phyloP scores from a whole-genome alignment of 169 alveolate species.

The Plasmodium vinckei region DNA sequence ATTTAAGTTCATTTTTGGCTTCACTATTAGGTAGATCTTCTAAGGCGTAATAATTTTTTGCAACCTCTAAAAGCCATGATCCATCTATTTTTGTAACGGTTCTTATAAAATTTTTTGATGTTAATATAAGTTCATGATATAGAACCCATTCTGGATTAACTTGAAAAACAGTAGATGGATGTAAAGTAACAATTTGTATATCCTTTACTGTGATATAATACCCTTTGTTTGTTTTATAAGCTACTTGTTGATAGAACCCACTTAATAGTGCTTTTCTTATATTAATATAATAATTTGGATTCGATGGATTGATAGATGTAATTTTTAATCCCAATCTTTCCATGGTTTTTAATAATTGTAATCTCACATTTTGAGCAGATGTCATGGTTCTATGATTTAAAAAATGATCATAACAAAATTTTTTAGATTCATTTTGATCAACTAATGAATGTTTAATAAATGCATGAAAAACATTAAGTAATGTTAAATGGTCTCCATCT shows the following conservation, averaged over 20 bases:
- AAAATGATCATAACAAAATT: slow-evolving; percentile 93
- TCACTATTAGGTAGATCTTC: slow-evolving; percentile 74
- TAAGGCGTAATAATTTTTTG: slow-evolving; percentile 50
- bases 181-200: slow-evolving; percentile 96
- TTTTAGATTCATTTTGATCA: slow-evolving; percentile 84
- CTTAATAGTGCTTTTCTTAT: slow-evolving; percentile 79
- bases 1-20: slow-evolving; percentile 45
- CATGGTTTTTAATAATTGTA: slow-evolving; percentile 90
- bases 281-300: slow-evolving; percentile 47
- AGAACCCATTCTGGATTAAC: slow-evolving; percentile 97
- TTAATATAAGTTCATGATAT: slow-evolving; percentile 97
- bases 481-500: slow-evolving; percentile 98
- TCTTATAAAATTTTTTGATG: slow-evolving; percentile 97
- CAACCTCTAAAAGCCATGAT: slow-evolving; percentile 91
- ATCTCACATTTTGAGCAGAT: slow-evolving; percentile 93
- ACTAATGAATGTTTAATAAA: slow-evolving; percentile 42
- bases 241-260: slow-evolving; percentile 96
- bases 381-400: slow-evolving; percentile 92
- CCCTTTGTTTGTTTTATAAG: slow-evolving; percentile 91
- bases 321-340: slow-evolving; percentile 85
- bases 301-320: slow-evolving; percentile 52
- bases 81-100: slow-evolving; percentile 94
- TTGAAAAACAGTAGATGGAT: slow-evolving; percentile 96
- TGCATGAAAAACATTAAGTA: slow-evolving; percentile 89
- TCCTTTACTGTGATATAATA: slow-evolving; percentile 96